These are phyloP conservation scores for Schwanniomyces sp. DNA, from an alignment of 805 yeast genomes.

Conservation along the genomic window DNA sequence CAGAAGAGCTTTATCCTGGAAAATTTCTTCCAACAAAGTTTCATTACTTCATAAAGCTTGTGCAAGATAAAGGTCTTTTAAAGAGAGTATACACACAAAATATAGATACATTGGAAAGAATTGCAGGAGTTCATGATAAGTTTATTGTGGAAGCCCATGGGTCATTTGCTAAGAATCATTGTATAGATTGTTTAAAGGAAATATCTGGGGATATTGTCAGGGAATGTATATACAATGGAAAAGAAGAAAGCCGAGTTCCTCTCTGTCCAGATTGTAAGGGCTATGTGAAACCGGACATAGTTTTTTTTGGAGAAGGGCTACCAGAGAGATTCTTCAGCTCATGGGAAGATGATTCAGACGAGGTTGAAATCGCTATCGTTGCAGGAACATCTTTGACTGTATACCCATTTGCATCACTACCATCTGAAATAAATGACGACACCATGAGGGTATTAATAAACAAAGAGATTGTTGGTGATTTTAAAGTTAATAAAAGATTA, in stretches of 20 bases:
- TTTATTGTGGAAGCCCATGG: conserved; percentile 91
- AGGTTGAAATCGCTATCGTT: conserved; percentile 71
- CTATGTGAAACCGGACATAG: conserved; percentile 88
- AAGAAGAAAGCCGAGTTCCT: conserved; percentile 44
- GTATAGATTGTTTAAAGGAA: conserved; percentile 67
- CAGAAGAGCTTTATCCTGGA: conserved; percentile 86
- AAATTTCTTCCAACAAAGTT: conserved; percentile 80
- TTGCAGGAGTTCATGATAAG: conserved; percentile 71
- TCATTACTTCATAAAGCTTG: conserved; percentile 67
- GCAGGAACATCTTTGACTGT: conserved; percentile 94
- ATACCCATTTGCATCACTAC: conserved; percentile 85
- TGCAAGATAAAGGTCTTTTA: conserved; percentile 63
- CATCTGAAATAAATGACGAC: conserved; percentile 52
- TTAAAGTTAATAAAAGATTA: conserved; percentile 46
- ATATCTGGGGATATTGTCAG: conserved; percentile 51
- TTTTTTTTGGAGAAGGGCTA: conserved; percentile 88
- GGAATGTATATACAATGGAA: conserved; percentile 27
- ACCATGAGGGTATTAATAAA: conserved; percentile 68
- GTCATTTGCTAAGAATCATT: conserved; percentile 80
- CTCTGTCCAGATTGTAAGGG: conserved; percentile 68
- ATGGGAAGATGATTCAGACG: conserved; percentile 59
- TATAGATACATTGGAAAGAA: conserved; percentile 86
- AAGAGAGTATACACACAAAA: conserved; percentile 86
- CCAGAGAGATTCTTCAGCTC: conserved; percentile 67
- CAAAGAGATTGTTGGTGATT: conserved; percentile 76